Evolutionary conservation across 2,329 filamentous ascomycete genomes (phyloP).

Genomic region (Aspergillus sp.): DNA sequence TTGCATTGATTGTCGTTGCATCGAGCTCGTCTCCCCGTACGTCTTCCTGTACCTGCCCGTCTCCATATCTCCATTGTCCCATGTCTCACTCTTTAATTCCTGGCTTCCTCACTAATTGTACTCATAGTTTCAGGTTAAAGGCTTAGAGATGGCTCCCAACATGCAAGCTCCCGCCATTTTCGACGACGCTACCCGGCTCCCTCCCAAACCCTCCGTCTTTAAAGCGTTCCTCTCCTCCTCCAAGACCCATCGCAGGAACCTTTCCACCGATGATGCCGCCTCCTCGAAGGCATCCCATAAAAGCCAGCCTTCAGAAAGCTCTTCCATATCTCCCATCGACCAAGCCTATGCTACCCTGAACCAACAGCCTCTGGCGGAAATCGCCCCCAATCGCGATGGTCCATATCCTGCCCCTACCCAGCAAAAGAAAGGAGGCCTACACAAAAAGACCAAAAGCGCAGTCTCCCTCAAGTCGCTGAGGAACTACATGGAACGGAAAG

Average conservation of each 20-base stretch:
- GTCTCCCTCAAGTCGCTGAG: slow-evolving; percentile 52
- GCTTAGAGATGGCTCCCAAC: slow-evolving; percentile 33
- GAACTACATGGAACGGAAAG: slow-evolving; percentile 47
- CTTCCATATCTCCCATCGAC: slow-evolving; percentile 45
- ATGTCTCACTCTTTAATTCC: slow-evolving; percentile 1
- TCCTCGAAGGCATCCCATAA: slow-evolving; percentile 30
- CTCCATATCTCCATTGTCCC: neutral
- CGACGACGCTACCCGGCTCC: slow-evolving; percentile 34
- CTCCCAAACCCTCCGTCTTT: slow-evolving; percentile 46
- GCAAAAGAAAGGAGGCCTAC: slow-evolving; percentile 40
- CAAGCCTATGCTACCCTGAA: slow-evolving; percentile 42
- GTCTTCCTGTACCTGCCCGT: slow-evolving; percentile 10
- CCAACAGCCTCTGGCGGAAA: slow-evolving; percentile 37
- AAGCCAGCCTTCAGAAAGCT: slow-evolving; percentile 40
- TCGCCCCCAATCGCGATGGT: slow-evolving; percentile 35
- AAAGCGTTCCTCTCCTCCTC: slow-evolving; percentile 53
- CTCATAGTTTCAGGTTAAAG: slow-evolving; percentile 28
- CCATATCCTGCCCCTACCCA: slow-evolving; percentile 21
- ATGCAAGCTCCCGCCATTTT: slow-evolving; percentile 33
- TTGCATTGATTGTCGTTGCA: slow-evolving; percentile 1
- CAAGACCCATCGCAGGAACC: slow-evolving; percentile 49
- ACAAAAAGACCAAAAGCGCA: slow-evolving; percentile 55
- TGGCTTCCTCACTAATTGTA: neutral
- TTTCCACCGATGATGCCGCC: slow-evolving; percentile 35
- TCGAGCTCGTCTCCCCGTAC: slow-evolving; percentile 14